Base-by-base conservation (phyloP, 2,329 filamentous ascomycete genomes). In the Pyricularia sp. region DNA sequence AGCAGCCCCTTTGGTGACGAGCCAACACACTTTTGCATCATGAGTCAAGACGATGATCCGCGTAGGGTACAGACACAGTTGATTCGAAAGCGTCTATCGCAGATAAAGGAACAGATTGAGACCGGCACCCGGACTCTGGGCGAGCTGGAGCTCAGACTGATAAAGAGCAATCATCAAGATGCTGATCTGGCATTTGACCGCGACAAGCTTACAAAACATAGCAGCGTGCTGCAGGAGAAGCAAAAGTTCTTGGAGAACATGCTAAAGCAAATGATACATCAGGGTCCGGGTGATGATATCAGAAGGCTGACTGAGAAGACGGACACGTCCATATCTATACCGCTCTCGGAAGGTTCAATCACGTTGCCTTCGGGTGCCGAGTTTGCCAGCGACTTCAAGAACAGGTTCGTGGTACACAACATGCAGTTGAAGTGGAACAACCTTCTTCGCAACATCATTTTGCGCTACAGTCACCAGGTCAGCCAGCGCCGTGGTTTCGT, bases 351-450 rank as follows among this genome's bases (percentile, higher is more conserved):
- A 58, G 85, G 84, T 25, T 85, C 84, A 17, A 81, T 90, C 68
- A 89, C 92, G 71, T 85, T 90, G 1, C 88, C 89, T 2, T 87
- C 90, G 0, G 86, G 90, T 3, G 87, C 91, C 20, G 93, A 97
- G 72, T 94, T 94, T 73, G 90, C 92, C 66, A 97, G 92, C 78
- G 94, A 98, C 76, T 99, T 97, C 83, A 95, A 96, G 77, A 99
- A 99, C 76, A 91, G 95, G 1, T 99, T 99, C 81, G 94, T 98
- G 73, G 91, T 99, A 68, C 95, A 99, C 82, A 99, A 99, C 74
- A 87, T 96, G 77, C 95, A 99, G 75, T 82, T 99, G 69, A 99
- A 99, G 79, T 99, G 95, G 95, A 98, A 97, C 81, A 99, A 99
- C 74, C 88, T 94, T 12, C 81, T 99, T 55, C 89, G 95, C 70